These are phyloP conservation scores for Gigaspora rosea DNA, from an alignment of 192 early-diverging fungal species.

Conservation along the genomic window DNA sequence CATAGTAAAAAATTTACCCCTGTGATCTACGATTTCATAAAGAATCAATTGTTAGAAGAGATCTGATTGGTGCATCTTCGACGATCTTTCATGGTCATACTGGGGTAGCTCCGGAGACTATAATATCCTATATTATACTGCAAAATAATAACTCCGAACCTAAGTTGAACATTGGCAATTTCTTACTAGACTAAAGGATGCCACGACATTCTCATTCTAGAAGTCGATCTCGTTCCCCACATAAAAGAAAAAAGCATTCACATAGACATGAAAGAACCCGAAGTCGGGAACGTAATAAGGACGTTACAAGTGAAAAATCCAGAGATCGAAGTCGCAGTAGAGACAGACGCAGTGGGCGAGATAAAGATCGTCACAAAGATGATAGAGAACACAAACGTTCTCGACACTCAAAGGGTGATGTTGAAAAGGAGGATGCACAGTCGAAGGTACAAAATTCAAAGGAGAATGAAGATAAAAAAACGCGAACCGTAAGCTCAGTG, in stretches of 20 bases:
- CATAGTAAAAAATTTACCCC: too few relatives aligned
- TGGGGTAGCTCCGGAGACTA: too few relatives aligned
- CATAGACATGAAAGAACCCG: constrained; percentile 32
- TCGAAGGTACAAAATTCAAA: constrained; percentile 32
- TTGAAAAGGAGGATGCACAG: constrained; percentile 35
- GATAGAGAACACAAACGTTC: constrained; percentile 43
- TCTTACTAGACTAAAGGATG: constrained; percentile 1
- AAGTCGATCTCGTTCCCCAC: constrained; percentile 26
- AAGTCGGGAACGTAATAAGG: constrained; percentile 31
- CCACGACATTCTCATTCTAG: constrained; percentile 25
- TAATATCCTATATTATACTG: too few relatives aligned
- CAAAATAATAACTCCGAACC: too few relatives aligned
- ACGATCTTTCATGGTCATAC: too few relatives aligned
- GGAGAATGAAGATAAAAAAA: constrained; percentile 31
- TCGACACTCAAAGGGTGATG: constrained; percentile 33
- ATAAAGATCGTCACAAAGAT: constrained; percentile 52
- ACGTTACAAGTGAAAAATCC: constrained; percentile 30
- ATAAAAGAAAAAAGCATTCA: constrained; percentile 37
- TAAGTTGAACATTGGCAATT: not conserved
- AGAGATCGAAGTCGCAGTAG: constrained; percentile 38
- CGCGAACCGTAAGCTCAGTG: not conserved
- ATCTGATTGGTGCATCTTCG: too few relatives aligned
- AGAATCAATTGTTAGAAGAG: too few relatives aligned
- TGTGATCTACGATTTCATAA: too few relatives aligned
- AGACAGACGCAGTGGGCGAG: constrained; percentile 39